Evolutionary conservation across 2,329 filamentous ascomycete genomes (phyloP), one percentile per base, ranked within the genome.

Genomic region (Aspergillus sp.): DNA sequence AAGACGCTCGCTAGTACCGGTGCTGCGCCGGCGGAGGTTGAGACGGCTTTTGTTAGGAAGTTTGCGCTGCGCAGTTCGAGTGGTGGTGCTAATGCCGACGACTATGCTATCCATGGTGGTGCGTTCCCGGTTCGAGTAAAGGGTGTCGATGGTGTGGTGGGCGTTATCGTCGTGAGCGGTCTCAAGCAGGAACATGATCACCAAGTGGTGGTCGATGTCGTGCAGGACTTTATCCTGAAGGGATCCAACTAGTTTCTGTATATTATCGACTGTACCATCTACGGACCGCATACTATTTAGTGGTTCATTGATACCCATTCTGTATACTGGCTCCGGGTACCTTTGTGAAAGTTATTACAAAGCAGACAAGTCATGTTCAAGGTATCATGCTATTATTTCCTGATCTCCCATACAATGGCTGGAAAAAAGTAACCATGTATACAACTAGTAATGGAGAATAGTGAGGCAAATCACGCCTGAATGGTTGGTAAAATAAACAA

Each of bases 121-220:
- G 88, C 76, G 0, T 81, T 88, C 50, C 88, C 88, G 0, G 77
- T 91, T 29, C 74, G 81, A 6, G 86, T 91, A 6, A 70, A 70
- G 42, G 85, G 85, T 0, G 85, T 90, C 1, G 86, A 90, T 67
- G 87, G 86, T 0, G 69, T 89, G 3, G 82, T 90, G 7, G 87
- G 79, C 1, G 82, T 88, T 1, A 81, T 90, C 26, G 81, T 90
- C 12, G 84, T 91, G 1, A 86, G 82, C 58, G 88, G 87, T 5
- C 64, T 91, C 62, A 85, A 82, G 70, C 84, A 90, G 65, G 75
- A 86, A 55, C 78, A 90, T 68, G 86, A 90, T 64, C 88, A 93
- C 65, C 81, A 80, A 7, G 78, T 90, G 32, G 81, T 91, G 57
- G 77, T 86, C 1, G 84, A 90, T 61, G 81, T 80, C 1, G 72